Base-by-base conservation (phyloP, 2,329 filamentous ascomycete species). In the Talaromyces sp. region DNA sequence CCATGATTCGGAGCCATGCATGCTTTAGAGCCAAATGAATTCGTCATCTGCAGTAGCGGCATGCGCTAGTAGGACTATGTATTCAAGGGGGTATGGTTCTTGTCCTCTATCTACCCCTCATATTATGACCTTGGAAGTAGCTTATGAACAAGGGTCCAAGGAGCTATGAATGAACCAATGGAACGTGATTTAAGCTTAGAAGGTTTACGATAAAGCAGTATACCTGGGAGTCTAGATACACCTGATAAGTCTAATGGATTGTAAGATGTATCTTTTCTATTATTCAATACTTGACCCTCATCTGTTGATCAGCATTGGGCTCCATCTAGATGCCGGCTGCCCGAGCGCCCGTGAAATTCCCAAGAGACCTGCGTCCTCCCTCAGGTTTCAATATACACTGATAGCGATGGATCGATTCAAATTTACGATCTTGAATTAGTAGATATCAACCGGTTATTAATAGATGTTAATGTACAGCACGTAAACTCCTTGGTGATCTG, bases 11-110 rank as follows among this genome's bases (percentile, higher is more conserved):
- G 49, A 29, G 36, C 20, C 43, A 46, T 46, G 43, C 43, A 46
- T 29, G 27, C 9, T 24, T 29, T 24, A 6, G 16, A 4, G 16
- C 14, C 33, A 16, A 10, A 51, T 33, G 17, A 42, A 51, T 46
- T 51, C 42, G 49, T 51, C 49, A 51, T 51, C 36, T 51, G 48
- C 41, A 44, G 17, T 46, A 44, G 41, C 29, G 17, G 17, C 41
- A 32, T 32, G 49, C 29, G 22, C 42, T 36, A 51, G 14, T 29
- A 16, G 11, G 16, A 16, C 27, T 22, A 46, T 29, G 29, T 27
- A 27, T 9, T 5, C n/a, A 16, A 39, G 17, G 10, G 36, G 16
- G 10, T 20, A 10, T n/a, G 6, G 17, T 17, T 7, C 16, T 39
- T 17, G n/a, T 11, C 13, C 8, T 9, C 24, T 9, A 4, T 27